A percentile compares a stretch with the other conserved stretches of the same genome.
These are phyloP conservation scores for Boletus sensibilis DNA, from an alignment of 768 basidiomycete species.

Conservation along the genomic window DNA sequence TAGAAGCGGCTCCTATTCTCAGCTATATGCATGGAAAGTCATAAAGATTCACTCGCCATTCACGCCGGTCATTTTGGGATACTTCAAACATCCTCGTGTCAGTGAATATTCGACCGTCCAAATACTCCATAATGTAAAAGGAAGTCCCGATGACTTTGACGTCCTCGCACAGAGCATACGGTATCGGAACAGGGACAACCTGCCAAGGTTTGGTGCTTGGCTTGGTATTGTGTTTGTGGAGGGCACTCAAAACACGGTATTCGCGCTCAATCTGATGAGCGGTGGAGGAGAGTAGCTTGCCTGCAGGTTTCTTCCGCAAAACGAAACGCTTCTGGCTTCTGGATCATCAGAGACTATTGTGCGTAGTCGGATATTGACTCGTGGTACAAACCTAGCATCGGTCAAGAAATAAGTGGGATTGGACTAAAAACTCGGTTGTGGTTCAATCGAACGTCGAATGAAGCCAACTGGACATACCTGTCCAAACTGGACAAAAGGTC, in stretches of 20 bases:
- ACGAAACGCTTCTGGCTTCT: conserved; percentile 65
- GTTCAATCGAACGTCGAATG: conserved; percentile 1
- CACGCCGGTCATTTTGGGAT: conserved; percentile 55
- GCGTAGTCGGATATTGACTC: background rate
- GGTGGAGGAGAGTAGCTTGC: conserved; percentile 81
- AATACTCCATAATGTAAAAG: conserved; percentile 96
- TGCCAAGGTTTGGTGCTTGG: conserved; percentile 47
- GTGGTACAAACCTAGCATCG: conserved; percentile 57
- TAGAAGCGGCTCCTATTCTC: conserved; percentile 26
- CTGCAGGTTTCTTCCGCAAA: conserved; percentile 90
- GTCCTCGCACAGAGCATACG: conserved; percentile 83
- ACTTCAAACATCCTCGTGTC: conserved; percentile 77
- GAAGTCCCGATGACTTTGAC: conserved; percentile 74
- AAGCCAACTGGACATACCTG: conserved; percentile 53
- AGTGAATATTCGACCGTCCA: conserved; percentile 93
- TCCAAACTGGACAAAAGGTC: conserved; percentile 60
- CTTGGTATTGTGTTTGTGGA: conserved; percentile 69
- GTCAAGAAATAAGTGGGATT: conserved; percentile 96
- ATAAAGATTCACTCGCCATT: conserved; percentile 53
- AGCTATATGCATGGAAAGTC: background rate
- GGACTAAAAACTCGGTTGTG: conserved; percentile 50
- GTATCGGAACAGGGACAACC: conserved; percentile 81
- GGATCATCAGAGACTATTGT: background rate
- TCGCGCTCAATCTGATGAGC: conserved; percentile 97
- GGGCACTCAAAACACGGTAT: conserved; percentile 73